These are phyloP conservation scores for Meripilus lineatus DNA, from an alignment of 1,284 basidiomycete species.

Conservation along the genomic window DNA sequence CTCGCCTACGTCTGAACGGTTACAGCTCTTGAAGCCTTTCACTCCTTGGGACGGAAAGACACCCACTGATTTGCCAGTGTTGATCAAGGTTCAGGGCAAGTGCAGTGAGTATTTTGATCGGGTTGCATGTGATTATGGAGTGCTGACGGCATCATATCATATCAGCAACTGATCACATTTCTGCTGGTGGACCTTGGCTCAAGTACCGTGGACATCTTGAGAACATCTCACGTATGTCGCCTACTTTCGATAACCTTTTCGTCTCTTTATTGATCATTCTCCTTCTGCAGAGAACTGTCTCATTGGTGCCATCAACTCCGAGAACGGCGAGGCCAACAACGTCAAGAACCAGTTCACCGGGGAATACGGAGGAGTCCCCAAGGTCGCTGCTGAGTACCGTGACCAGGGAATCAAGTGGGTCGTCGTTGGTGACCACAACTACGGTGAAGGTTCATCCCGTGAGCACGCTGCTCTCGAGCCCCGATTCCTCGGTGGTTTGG, in stretches of 20 bases:
- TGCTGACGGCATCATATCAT: conserved; percentile 3
- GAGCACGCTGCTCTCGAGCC: conserved; percentile 98
- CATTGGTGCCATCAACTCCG: conserved; percentile 94
- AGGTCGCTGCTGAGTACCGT: conserved; percentile 85
- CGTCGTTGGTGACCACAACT: conserved; percentile 92
- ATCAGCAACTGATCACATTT: conserved; percentile 81
- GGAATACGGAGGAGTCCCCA: conserved; percentile 83
- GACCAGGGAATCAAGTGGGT: conserved; percentile 93
- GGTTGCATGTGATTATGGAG: conserved; percentile 6
- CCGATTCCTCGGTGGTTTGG: conserved; percentile 92
- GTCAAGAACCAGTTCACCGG: conserved; percentile 90
- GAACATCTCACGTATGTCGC: conserved; percentile 85
- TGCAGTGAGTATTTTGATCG: conserved; percentile 67
- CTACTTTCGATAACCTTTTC: conserved; percentile 1
- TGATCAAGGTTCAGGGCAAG: conserved; percentile 99
- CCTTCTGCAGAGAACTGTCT: conserved; percentile 85
- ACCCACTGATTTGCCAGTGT: conserved; percentile 82
- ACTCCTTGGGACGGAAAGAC: conserved; percentile 91
- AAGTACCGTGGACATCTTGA: conserved; percentile 99
- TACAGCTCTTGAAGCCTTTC: conserved; percentile 94
- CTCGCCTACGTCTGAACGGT: conserved; percentile 86
- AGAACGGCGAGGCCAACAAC: conserved; percentile 96
- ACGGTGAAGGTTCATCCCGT: conserved; percentile 97
- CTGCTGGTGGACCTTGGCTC: conserved; percentile 97
- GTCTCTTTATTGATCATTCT: not conserved